Conservation (phyloP, 371 early-diverging fungal genomes). For the Parasitella parasitica region DNA sequence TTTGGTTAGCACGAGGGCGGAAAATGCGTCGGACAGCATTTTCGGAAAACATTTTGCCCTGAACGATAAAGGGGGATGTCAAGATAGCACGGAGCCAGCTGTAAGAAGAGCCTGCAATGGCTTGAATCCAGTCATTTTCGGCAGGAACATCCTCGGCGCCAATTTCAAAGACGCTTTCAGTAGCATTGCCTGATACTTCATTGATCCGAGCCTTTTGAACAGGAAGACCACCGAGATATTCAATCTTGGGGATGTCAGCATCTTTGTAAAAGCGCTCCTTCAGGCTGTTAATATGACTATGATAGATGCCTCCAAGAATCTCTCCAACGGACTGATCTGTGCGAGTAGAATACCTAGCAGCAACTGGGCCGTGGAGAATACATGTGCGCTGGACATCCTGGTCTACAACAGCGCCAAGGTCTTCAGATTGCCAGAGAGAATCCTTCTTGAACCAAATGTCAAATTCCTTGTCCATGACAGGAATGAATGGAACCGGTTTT, state of each 20-base stretch:
- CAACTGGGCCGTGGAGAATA: constrained; percentile 94
- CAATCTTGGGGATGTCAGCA: constrained; percentile 70
- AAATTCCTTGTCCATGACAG: constrained; percentile 89
- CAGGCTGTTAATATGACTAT: constrained; percentile 77
- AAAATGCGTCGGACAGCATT: constrained; percentile 81
- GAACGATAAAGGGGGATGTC: constrained; percentile 77
- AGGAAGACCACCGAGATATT: constrained; percentile 77
- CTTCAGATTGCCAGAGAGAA: constrained; percentile 95
- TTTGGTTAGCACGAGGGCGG: constrained; percentile 81
- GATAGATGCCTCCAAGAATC: constrained; percentile 86
- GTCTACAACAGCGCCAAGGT: constrained; percentile 86
- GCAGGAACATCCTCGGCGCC: constrained; percentile 54
- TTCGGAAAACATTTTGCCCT: constrained; percentile 70
- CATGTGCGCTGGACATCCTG: constrained; percentile 92
- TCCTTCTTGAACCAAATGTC: constrained; percentile 97
- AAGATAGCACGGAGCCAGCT: constrained; percentile 90
- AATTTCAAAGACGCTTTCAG: constrained; percentile 56
- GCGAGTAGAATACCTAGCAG: constrained; percentile 76
- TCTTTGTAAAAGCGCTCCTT: constrained; percentile 78
- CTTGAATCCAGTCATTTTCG: constrained; percentile 77
- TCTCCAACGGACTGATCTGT: constrained; percentile 89
- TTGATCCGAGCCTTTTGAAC: constrained; percentile 16
- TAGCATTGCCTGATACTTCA: constrained; percentile 24
- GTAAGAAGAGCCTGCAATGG: constrained; percentile 67
- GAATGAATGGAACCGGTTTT: constrained; percentile 95